Conservation (phyloP, 2,329 filamentous ascomycete genomes). For the Trichoderma polysporum region DNA sequence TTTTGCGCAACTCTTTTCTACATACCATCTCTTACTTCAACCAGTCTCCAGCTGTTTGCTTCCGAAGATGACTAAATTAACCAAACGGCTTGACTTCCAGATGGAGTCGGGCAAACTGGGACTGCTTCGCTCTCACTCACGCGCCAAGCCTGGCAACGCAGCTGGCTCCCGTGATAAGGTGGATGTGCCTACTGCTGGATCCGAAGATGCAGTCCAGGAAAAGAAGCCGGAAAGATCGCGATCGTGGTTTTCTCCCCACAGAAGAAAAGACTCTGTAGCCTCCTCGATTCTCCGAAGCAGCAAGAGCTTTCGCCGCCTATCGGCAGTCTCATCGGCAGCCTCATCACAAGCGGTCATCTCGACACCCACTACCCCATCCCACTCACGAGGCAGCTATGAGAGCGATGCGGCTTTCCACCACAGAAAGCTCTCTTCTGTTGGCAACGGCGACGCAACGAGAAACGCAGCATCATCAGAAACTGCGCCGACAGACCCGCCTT, state of each 20-base stretch:
- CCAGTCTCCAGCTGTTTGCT: not conserved
- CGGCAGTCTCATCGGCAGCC: constrained; percentile 7
- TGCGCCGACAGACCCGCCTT: constrained; percentile 7
- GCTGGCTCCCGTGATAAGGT: not conserved
- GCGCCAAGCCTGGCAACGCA: not conserved
- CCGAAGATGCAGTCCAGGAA: constrained; percentile 1
- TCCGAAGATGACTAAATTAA: constrained; percentile 6
- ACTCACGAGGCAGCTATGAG: constrained; percentile 48
- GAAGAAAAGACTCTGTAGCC: constrained; percentile 18
- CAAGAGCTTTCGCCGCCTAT: constrained; percentile 17
- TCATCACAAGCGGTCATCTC: not conserved
- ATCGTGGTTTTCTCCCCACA: constrained; percentile 20
- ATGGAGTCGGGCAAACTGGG: constrained; percentile 4
- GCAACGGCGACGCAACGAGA: constrained; percentile 4
- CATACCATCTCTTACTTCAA: not conserved
- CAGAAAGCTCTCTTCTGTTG: constrained; percentile 22
- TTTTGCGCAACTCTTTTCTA: constrained; percentile 7
- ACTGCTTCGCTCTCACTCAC: constrained; percentile 10
- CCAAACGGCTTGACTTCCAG: constrained; percentile 14
- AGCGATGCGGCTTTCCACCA: constrained; percentile 35
- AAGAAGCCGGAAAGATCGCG: constrained; percentile 16
- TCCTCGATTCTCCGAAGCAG: constrained; percentile 13
- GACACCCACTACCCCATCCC: constrained; percentile 40
- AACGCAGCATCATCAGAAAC: not conserved
- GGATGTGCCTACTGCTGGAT: not conserved